These are phyloP conservation scores for Penicillium sp. DNA, from an alignment of 2,329 filamentous ascomycete species.

Conservation along the genomic window DNA sequence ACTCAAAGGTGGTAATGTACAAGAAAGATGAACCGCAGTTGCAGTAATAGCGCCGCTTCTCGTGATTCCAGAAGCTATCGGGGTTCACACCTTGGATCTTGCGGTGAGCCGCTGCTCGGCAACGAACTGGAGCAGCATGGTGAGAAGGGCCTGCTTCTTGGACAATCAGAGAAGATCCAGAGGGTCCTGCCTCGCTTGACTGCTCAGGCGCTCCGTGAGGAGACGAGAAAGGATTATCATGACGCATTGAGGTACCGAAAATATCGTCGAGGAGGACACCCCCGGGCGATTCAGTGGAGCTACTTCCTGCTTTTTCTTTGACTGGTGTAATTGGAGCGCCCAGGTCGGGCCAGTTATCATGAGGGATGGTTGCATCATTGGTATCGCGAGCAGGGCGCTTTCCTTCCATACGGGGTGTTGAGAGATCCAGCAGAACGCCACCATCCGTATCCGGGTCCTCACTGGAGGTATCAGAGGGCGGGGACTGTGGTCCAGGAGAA, in stretches of 20 bases:
- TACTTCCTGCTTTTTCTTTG: not conserved
- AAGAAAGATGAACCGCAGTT: constrained; percentile 20
- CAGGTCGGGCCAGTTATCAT: not conserved
- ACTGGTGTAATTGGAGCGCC: not conserved
- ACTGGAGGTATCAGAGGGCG: constrained; percentile 25
- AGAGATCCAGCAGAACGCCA: constrained; percentile 1
- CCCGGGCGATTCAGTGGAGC: not conserved
- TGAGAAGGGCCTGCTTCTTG: not conserved
- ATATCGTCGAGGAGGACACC: not conserved
- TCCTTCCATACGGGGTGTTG: not conserved
- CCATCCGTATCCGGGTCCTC: constrained; percentile 41
- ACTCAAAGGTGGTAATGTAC: not conserved
- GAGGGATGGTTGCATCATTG: not conserved
- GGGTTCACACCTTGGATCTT: constrained; percentile 12
- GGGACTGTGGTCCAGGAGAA: not conserved
- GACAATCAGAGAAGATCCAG: not conserved
- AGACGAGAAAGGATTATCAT: not conserved
- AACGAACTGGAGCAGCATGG: not conserved
- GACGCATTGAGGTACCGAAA: not conserved
- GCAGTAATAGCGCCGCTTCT: constrained; percentile 28
- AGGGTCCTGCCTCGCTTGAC: not conserved
- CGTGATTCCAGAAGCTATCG: constrained; percentile 22
- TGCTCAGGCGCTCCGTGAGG: not conserved
- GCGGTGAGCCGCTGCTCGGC: not conserved
- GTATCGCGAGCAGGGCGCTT: not conserved